Evolutionary conservation across 2,329 filamentous ascomycete species (phyloP), one percentile per base, ranked within the genome.

Genomic region (Plectosphaerella sp.): DNA sequence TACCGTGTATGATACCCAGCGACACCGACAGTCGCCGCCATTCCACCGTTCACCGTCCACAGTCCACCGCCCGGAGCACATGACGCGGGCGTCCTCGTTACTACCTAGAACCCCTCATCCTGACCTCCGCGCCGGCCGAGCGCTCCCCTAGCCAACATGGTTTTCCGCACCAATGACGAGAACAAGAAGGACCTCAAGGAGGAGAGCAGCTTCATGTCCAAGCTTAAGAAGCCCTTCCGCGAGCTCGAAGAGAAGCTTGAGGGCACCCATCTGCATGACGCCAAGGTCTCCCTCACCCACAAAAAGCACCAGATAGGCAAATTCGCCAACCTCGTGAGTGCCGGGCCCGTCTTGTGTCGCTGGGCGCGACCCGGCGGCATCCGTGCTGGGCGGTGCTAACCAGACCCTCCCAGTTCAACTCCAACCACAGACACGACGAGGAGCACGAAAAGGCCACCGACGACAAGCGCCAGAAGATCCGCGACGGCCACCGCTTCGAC

Each of bases 391-490:
- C 9, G 5, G 41, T 16, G 41, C 41, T 43, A n/a, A 43, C 41
- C 37, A n/a, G 10, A 12, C 15, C 14, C n/a, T 5, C 11, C 9
- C 46, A 83, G 79, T 81, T 96, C 72, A 97, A 97, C 64, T 76
- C 80, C 22, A 89, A 95, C 57, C 93, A 97, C 68, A 88, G 93
- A 51, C 93, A 97, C 66, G 93, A 97, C 65, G 93, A 97, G 69
- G 87, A 87, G 59, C 92, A 97, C 66, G 94, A 97, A 67, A 78
- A 93, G 68, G 76, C 70, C 10, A 93, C 89, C 43, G 93, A 97
- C 66, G 80, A 80, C 12, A 96, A 96, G 73, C 83, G 94, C 53
- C 81, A 78, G 18, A 78, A 73, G 15, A 87, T 94, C 48, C 78
- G 80, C 58, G 82, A 93, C 53, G 78, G 82, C 14, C 86, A 97